Percentiles rank a stretch among this genome's conserved stretches.
Conservation (phyloP, 306 rosid species). For the Ammopiptanthus mongolicus region DNA sequence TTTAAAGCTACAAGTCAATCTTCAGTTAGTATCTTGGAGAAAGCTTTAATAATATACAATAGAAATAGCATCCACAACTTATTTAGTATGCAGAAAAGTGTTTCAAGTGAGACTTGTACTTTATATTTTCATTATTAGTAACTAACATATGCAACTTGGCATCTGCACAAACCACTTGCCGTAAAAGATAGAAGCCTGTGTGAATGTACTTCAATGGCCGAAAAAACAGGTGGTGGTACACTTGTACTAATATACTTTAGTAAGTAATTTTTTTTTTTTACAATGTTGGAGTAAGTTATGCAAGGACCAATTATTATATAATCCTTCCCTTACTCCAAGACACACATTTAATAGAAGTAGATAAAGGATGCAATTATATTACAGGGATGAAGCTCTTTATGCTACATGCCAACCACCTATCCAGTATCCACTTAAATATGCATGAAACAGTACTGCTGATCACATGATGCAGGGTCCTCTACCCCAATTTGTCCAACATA, state of each 20-base stretch:
- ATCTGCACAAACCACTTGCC: background rate
- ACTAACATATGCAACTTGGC: background rate
- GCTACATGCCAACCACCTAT: slow-evolving; percentile 15
- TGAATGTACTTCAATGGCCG: background rate
- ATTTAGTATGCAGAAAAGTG: background rate
- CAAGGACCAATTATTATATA: slow-evolving; percentile 5
- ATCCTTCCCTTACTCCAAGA: slow-evolving; percentile 14
- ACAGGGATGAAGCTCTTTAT: background rate
- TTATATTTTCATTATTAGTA: background rate
- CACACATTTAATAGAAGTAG: background rate
- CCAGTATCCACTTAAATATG: background rate
- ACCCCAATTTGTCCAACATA: slow-evolving; percentile 19
- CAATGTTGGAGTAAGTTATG: background rate
- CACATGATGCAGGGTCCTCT: slow-evolving; percentile 17
- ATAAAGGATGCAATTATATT: background rate
- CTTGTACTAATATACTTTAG: background rate
- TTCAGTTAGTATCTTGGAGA: background rate
- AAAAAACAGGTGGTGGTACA: background rate
- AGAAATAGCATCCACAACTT: background rate
- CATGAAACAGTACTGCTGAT: slow-evolving; percentile 19
- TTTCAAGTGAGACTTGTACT: background rate
- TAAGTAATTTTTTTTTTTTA: background rate
- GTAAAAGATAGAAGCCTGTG: background rate
- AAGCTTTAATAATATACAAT: background rate
- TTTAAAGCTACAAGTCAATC: background rate